phyloP scores from a whole-genome alignment of 257 asterid genomes.

The Penstemon eatonii region DNA sequence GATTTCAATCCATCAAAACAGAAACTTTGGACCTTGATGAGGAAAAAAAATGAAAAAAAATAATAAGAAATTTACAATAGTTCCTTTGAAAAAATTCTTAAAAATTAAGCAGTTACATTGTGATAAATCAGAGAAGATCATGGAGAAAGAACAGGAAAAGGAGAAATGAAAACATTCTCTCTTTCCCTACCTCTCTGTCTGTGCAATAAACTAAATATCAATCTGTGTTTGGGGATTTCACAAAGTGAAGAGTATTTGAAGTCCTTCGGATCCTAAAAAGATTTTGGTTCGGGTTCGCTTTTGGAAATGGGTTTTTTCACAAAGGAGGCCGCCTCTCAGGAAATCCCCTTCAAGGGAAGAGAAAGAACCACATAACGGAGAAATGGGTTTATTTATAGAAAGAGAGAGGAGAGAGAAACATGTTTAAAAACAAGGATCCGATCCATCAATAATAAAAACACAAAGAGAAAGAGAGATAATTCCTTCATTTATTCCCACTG shows the following conservation, averaged over 20 bases:
- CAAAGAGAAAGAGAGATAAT: background rate
- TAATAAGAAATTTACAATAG: constrained; percentile 21
- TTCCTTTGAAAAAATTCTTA: background rate
- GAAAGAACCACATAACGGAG: background rate
- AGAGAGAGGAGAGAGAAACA: constrained; percentile 27
- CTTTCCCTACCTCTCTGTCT: constrained; percentile 46
- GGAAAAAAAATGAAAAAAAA: constrained; percentile 14
- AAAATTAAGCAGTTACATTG: constrained; percentile 33
- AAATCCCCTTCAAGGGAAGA: constrained; percentile 46
- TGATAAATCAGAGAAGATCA: constrained; percentile 36
- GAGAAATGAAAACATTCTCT: constrained; percentile 37
- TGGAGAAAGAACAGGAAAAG: constrained; percentile 33
- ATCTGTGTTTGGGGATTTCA: constrained; percentile 24
- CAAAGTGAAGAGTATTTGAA: constrained; percentile 28
- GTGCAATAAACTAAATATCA: constrained; percentile 30
- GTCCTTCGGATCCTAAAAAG: constrained; percentile 39
- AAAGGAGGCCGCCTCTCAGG: constrained; percentile 43
- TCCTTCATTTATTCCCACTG: background rate
- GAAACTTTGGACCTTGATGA: constrained; percentile 2
- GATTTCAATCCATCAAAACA: constrained; percentile 30
- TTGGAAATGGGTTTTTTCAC: constrained; percentile 35
- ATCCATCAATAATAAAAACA: constrained; percentile 10
- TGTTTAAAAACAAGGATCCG: constrained; percentile 25
- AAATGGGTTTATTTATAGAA: constrained; percentile 43
- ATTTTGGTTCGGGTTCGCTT: constrained; percentile 25